Conservation (phyloP, 371 early-diverging fungal genomes). For the Mortierella sp. region DNA sequence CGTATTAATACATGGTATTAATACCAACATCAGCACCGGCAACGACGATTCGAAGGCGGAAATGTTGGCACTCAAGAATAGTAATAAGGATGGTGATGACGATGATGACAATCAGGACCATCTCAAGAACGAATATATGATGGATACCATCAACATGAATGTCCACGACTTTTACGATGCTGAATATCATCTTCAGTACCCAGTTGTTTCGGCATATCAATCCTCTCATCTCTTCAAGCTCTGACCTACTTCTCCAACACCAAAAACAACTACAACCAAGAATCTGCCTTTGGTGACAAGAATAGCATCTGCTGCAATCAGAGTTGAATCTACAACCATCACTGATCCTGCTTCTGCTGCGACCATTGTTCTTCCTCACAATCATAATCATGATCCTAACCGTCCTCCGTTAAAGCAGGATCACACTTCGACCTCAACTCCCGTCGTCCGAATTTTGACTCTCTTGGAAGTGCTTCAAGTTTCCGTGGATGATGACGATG, state of each 20-base stretch:
- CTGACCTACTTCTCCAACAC: not conserved
- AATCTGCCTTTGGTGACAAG: not conserved
- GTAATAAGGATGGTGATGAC: not conserved
- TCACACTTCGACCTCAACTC: too few relatives aligned
- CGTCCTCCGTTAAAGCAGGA: too few relatives aligned
- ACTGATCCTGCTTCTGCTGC: too few relatives aligned
- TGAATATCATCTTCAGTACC: conserved; percentile 20
- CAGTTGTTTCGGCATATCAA: conserved; percentile 17
- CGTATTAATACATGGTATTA: too few relatives aligned
- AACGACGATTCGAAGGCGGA: not conserved
- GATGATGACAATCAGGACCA: not conserved
- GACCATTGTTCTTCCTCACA: too few relatives aligned
- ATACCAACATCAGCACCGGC: conserved; percentile 1
- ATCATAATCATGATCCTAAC: too few relatives aligned
- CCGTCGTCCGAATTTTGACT: too few relatives aligned
- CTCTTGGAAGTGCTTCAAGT: too few relatives aligned
- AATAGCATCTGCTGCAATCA: not conserved
- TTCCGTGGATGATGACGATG: too few relatives aligned
- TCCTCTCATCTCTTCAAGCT: conserved; percentile 22
- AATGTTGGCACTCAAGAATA: not conserved
- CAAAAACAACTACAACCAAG: not conserved
- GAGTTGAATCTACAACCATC: too few relatives aligned
- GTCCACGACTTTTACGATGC: conserved; percentile 28
- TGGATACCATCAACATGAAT: conserved; percentile 2
- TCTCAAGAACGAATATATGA: conserved; percentile 5